Conservation (phyloP, 1,139 yeast genomes). For the Candida sp. region DNA sequence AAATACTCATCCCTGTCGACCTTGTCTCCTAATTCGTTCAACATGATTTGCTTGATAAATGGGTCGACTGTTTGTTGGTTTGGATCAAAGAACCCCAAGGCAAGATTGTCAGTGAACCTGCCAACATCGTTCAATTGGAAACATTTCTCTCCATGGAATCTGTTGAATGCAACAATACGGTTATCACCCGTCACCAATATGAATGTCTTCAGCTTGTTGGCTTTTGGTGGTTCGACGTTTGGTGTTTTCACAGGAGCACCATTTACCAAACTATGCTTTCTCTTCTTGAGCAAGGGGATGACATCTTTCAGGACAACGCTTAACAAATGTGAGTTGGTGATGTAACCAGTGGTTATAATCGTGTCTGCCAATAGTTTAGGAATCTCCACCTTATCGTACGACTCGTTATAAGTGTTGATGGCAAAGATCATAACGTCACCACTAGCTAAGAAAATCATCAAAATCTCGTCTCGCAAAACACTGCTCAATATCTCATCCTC, state of each 20-base stretch:
- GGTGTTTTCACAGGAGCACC: conserved; percentile 10
- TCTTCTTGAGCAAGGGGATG: conserved; percentile 37
- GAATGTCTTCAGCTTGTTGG: conserved; percentile 53
- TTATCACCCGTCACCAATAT: conserved; percentile 80
- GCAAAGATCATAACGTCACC: conserved; percentile 59
- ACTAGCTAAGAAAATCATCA: conserved; percentile 56
- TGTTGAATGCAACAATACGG: conserved; percentile 65
- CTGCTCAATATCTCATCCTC: conserved; percentile 58
- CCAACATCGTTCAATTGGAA: conserved; percentile 66
- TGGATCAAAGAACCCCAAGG: conserved; percentile 60
- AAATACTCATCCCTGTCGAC: conserved; percentile 59
- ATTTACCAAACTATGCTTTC: conserved; percentile 24
- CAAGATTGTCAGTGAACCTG: conserved; percentile 56
- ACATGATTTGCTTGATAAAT: conserved; percentile 70
- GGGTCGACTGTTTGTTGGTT: conserved; percentile 74
- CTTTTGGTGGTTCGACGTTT: conserved; percentile 19
- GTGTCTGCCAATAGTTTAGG: conserved; percentile 62
- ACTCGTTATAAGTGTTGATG: conserved; percentile 43
- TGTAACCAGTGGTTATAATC: conserved; percentile 72
- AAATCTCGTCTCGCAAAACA: conserved; percentile 51
- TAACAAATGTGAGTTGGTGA: conserved; percentile 49
- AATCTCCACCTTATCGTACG: conserved; percentile 38
- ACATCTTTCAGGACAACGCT: conserved; percentile 48
- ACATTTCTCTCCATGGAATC: conserved; percentile 68
- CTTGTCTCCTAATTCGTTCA: conserved; percentile 68